Percentiles rank a stretch among this genome's conserved stretches.
Conservation (phyloP, 73 alveolate species). For the Blepharisma japonicum region DNA sequence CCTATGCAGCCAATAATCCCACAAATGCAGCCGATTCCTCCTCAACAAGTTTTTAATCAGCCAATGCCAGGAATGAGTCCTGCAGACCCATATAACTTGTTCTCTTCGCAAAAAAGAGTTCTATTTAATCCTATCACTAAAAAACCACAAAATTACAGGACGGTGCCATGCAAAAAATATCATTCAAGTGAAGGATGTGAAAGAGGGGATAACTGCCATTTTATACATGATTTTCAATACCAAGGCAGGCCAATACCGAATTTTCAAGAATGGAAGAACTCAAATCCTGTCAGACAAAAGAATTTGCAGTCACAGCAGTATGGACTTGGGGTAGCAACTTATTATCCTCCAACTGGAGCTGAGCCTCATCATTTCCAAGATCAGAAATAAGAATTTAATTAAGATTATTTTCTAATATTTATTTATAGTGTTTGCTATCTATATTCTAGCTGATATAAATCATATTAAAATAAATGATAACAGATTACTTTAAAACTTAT, state of each 20-base stretch:
- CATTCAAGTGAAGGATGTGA: constrained; percentile 87
- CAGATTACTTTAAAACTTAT: too few relatives aligned
- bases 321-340: neutral
- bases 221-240: constrained; percentile 74
- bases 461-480: too few relatives aligned
- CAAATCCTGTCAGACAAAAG: neutral
- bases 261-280: constrained; percentile 17
- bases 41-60: neutral
- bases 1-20: neutral
- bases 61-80: neutral
- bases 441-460: too few relatives aligned
- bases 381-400: too few relatives aligned
- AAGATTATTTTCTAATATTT: too few relatives aligned
- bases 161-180: constrained; percentile 74
- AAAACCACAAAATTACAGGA: constrained; percentile 48
- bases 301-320: neutral
- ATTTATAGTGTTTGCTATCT: too few relatives aligned
- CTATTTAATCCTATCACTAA: constrained; percentile 8
- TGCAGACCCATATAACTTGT: neutral
- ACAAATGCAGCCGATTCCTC: neutral
- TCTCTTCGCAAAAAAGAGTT: neutral
- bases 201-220: constrained; percentile 83
- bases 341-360: neutral
- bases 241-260: constrained; percentile 54
- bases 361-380: too few relatives aligned